Evolutionary conservation across 352 stramenopile genomes (phyloP), one percentile per base, ranked within the genome.

Genomic region (Phytophthora palmivora): DNA sequence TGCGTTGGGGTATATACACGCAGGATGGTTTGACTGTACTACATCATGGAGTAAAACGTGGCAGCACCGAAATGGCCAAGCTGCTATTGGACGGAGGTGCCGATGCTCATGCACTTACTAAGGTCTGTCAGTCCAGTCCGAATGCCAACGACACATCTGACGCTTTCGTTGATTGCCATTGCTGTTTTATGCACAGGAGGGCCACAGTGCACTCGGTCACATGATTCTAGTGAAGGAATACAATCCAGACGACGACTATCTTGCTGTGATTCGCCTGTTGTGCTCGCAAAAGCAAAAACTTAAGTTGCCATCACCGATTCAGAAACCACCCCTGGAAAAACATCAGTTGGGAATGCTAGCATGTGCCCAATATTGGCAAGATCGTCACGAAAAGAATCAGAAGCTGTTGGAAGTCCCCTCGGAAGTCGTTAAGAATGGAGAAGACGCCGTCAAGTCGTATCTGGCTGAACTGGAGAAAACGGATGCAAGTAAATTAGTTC

Each of bases 361-460:
- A 11, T 34, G 30, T 34, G 30, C 10, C 7, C 30, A 12, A 34
- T 34, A 34, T 34, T 34, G 30, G 30, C 30, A 34, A 10, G 10
- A 10, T 12, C 30, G 30, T 34, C 10, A 34, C 30, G 7, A 34
- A 7, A 3, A 34, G 6, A 34, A 34, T 12, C 30, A 2, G 1
- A 3, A 3, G 7, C n/a, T 41, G 26, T 19, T 22, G 28, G 7
- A 51, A n/a, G 21, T 51, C 14, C 44, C 11, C 6, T 43, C 18
- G 14, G 50, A 58, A 49, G 50, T 62, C 9, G 39, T 62, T 18
- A 28, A 39, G 39, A 22, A n/a, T 24, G 54, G 54, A 0, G 32
- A 33, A 33, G 6, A 37, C n/a, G 22, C 42, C 14, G 43, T 62
- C n/a, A 39, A n/a, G 9, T 33, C 19, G 34, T 62, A 54, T 48